These are phyloP conservation scores for Lodderomyces beijingensis DNA, from an alignment of 1,139 yeast genomes.

Conservation along the genomic window DNA sequence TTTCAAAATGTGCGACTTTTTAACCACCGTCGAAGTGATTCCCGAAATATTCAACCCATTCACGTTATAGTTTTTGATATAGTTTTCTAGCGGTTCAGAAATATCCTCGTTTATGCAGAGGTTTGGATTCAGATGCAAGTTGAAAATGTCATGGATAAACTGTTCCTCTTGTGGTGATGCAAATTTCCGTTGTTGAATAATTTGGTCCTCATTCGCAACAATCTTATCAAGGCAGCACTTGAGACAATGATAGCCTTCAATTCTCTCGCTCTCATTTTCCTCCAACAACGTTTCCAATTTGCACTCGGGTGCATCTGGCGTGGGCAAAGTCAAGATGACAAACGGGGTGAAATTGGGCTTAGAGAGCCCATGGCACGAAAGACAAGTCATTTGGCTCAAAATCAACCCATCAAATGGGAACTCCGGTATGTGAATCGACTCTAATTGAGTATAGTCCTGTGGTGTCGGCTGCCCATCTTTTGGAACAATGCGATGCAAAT, in stretches of 20 bases:
- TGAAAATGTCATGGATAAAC: constrained; percentile 23
- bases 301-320: constrained; percentile 57
- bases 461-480: constrained; percentile 10
- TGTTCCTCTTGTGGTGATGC: constrained; percentile 16
- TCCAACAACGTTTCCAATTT: constrained; percentile 52
- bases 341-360: constrained; percentile 59
- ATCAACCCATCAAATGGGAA: constrained; percentile 74
- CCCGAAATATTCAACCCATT: constrained; percentile 41
- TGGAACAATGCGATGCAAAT: constrained; percentile 22
- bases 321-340: constrained; percentile 66
- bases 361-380: constrained; percentile 61
- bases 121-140: constrained; percentile 24
- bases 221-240: constrained; percentile 58
- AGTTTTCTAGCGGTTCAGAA: constrained; percentile 38
- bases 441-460: constrained; percentile 19
- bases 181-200: constrained; percentile 5
- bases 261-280: constrained; percentile 62
- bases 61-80: constrained; percentile 42
- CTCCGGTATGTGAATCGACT: constrained; percentile 40
- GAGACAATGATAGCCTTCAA: constrained; percentile 77
- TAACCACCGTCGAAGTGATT: constrained; percentile 61
- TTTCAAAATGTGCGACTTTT: constrained; percentile 55
- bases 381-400: constrained; percentile 65
- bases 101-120: constrained; percentile 63
- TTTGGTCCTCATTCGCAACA: constrained; percentile 24